Evolutionary conservation across 768 basidiomycete genomes (phyloP).

Genomic region (Porpolomopsis calyptriformis): DNA sequence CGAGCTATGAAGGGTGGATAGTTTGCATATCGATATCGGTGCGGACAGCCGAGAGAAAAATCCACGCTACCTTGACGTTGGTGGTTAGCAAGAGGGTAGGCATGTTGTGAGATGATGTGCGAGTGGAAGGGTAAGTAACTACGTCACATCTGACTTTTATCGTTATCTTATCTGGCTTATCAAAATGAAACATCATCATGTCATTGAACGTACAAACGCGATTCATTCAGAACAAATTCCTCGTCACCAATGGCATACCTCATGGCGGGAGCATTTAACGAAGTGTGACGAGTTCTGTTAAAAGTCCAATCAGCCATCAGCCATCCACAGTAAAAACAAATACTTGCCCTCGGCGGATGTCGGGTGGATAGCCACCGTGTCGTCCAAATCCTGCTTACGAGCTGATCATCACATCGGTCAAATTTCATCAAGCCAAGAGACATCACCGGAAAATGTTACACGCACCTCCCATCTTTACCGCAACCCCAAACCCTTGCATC

Average conservation of each 20-base stretch:
- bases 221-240: no score
- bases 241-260: not conserved
- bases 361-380: conserved; percentile 88
- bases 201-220: no score
- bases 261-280: conserved; percentile 19
- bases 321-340: not conserved
- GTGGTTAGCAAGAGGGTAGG: conserved; percentile 34
- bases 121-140: no score
- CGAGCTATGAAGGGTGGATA: conserved; percentile 20
- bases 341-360: conserved; percentile 70
- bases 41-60: not conserved
- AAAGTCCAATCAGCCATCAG: conserved; percentile 12
- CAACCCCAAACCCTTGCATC: conserved; percentile 94
- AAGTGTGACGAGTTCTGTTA: conserved; percentile 46
- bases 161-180: not conserved
- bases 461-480: conserved; percentile 85
- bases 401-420: conserved; percentile 30
- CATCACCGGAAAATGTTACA: conserved; percentile 1
- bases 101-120: conserved; percentile 18
- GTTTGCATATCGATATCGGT: not conserved
- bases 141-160: no score
- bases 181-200: no score
- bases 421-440: conserved; percentile 4
- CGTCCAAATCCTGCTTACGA: conserved; percentile 71
- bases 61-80: conserved; percentile 30